Conservation (phyloP, 352 stramenopile species). For the Phytopythium boreale region DNA sequence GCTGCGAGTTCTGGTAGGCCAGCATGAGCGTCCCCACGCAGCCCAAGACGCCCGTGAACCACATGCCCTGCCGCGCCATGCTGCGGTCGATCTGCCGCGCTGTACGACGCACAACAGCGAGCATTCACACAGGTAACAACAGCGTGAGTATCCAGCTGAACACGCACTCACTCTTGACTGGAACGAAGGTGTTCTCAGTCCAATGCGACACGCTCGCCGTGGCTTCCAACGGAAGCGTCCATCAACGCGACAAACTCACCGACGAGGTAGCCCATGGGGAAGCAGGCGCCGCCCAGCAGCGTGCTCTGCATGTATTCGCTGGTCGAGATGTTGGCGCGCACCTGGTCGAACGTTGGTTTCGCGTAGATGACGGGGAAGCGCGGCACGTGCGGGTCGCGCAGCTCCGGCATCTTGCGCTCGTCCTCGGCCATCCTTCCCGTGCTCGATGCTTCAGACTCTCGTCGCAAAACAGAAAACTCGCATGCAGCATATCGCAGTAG, state of each 20-base stretch:
- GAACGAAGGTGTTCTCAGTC: neutral
- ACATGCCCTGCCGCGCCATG: slow-evolving; percentile 64
- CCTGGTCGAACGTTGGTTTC: slow-evolving; percentile 71
- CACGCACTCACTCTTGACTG: too few relatives aligned
- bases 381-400: slow-evolving; percentile 51
- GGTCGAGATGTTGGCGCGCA: slow-evolving; percentile 51
- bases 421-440: slow-evolving; percentile 11
- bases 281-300: slow-evolving; percentile 57
- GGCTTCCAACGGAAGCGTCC: neutral
- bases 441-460: neutral
- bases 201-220: neutral
- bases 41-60: slow-evolving; percentile 71
- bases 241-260: slow-evolving; percentile 27
- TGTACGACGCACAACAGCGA: slow-evolving; percentile 12
- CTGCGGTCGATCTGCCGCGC: slow-evolving; percentile 55
- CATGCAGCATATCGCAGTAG: neutral
- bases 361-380: slow-evolving; percentile 78
- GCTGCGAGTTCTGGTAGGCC: slow-evolving; percentile 77
- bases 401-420: slow-evolving; percentile 38
- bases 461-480: neutral
- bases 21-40: slow-evolving; percentile 53
- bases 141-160: neutral
- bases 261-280: slow-evolving; percentile 71
- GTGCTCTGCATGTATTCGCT: slow-evolving; percentile 49
- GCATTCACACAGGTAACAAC: neutral